Evolutionary conservation across 2,329 filamentous ascomycete genomes (phyloP).

Genomic region (Hyphodiscus sp.): DNA sequence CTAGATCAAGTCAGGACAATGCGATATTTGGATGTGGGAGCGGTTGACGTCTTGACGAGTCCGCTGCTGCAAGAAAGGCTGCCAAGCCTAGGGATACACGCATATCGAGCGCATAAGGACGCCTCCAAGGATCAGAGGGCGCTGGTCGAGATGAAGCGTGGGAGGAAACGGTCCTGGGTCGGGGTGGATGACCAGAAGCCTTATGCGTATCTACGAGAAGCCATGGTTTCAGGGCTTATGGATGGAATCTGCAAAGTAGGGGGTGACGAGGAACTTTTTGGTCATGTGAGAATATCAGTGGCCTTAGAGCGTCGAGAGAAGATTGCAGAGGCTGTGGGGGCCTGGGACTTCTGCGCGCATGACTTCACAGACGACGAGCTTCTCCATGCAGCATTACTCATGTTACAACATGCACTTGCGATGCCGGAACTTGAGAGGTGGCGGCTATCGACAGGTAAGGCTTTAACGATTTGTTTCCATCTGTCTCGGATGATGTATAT

Average conservation of each 20-base stretch:
- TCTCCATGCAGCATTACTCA: constrained; percentile 74
- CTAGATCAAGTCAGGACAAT: constrained; percentile 48
- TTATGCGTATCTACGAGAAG: constrained; percentile 83
- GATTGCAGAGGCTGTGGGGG: constrained; percentile 60
- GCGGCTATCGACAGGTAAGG: constrained; percentile 69
- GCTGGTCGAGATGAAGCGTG: constrained; percentile 64
- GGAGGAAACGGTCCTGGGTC: constrained; percentile 86
- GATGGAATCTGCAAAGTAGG: constrained; percentile 72
- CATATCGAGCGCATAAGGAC: constrained; percentile 75
- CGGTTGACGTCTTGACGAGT: constrained; percentile 76
- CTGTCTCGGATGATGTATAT: constrained; percentile 23
- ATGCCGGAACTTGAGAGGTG: constrained; percentile 77
- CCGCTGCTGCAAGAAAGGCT: constrained; percentile 70
- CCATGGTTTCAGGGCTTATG: constrained; percentile 90
- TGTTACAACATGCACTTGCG: constrained; percentile 81
- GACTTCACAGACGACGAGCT: constrained; percentile 87
- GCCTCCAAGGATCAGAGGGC: constrained; percentile 66
- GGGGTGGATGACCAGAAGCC: constrained; percentile 79
- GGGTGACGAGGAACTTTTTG: constrained; percentile 55
- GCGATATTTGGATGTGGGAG: constrained; percentile 77
- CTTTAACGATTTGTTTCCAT: constrained; percentile 14
- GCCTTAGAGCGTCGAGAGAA: constrained; percentile 55
- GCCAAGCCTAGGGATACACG: constrained; percentile 72
- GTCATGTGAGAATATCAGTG: constrained; percentile 61
- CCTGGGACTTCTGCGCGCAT: constrained; percentile 87